Percentiles rank a stretch among this genome's conserved stretches.
These are phyloP conservation scores for Pythium dissotocum DNA, from an alignment of 352 stramenopile genomes.

Conservation along the genomic window DNA sequence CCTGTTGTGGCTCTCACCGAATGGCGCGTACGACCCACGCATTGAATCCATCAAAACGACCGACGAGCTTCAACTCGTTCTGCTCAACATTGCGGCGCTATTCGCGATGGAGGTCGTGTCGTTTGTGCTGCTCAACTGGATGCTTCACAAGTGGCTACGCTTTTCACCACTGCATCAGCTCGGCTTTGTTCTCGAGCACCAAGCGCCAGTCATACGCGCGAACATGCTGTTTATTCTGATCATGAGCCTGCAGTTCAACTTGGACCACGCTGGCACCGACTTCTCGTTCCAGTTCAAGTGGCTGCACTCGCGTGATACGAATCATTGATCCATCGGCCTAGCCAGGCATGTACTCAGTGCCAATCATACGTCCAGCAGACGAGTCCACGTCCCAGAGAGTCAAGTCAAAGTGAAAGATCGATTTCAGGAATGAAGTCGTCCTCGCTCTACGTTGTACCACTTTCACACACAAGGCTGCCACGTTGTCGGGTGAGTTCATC, in stretches of 20 bases:
- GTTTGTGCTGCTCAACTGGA: slow-evolving; percentile 2
- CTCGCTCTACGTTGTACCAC: too few relatives aligned
- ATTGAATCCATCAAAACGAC: not conserved
- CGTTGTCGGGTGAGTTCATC: too few relatives aligned
- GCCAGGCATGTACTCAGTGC: too few relatives aligned
- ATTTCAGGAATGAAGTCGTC: too few relatives aligned
- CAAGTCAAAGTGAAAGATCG: too few relatives aligned
- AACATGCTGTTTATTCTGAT: slow-evolving; percentile 21
- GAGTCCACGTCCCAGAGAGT: too few relatives aligned
- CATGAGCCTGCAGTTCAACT: slow-evolving; percentile 25
- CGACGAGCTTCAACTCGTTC: not conserved
- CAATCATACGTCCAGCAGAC: too few relatives aligned
- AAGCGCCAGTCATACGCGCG: slow-evolving; percentile 21
- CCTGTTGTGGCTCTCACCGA: slow-evolving; percentile 27
- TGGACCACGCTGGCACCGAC: slow-evolving; percentile 21
- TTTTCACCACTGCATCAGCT: slow-evolving; percentile 18
- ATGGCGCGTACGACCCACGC: slow-evolving; percentile 29
- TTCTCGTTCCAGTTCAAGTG: slow-evolving; percentile 27
- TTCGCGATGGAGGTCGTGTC: slow-evolving; percentile 5
- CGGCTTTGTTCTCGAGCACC: slow-evolving; percentile 27
- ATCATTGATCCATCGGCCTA: too few relatives aligned
- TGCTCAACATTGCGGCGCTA: not conserved
- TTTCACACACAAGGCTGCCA: too few relatives aligned
- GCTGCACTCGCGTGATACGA: not conserved
- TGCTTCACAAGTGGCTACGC: slow-evolving; percentile 4